Percentiles rank a stretch among this genome's conserved stretches.
Evolutionary conservation across 2,329 filamentous ascomycete species (phyloP).

Genomic region (Lasiodiplodia theobromae): DNA sequence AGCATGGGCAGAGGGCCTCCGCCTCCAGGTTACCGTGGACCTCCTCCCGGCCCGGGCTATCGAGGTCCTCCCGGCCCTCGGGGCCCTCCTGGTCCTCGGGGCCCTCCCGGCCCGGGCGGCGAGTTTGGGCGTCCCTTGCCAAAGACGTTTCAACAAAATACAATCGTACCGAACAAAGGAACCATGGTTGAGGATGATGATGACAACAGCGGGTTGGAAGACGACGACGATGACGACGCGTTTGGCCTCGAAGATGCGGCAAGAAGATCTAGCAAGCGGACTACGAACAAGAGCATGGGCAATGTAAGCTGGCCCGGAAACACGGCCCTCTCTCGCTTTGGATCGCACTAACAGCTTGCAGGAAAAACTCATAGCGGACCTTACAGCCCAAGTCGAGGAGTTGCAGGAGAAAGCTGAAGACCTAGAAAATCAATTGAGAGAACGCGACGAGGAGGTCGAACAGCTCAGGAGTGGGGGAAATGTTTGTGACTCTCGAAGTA

Average conservation of each 20-base stretch:
- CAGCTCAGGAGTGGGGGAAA: constrained; percentile 61
- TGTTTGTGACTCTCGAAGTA: constrained; percentile 40
- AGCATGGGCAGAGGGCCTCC: constrained; percentile 52
- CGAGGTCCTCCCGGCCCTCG: constrained; percentile 35
- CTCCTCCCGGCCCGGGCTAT: constrained; percentile 29
- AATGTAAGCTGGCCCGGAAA: constrained; percentile 30
- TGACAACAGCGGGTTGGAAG: constrained; percentile 65
- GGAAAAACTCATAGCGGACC: constrained; percentile 69
- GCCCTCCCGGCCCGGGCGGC: constrained; percentile 55
- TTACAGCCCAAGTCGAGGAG: constrained; percentile 77
- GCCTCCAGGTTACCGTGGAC: constrained; percentile 28
- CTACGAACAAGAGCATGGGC: constrained; percentile 53
- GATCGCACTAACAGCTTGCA: constrained; percentile 60
- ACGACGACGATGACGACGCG: constrained; percentile 62
- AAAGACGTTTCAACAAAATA: constrained; percentile 93
- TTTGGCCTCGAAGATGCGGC: constrained; percentile 65
- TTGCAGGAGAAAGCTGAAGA: constrained; percentile 75
- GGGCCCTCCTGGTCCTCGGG: constrained; percentile 28
- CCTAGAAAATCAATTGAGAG: constrained; percentile 72
- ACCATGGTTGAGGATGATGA: constrained; percentile 97
- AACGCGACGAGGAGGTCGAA: constrained; percentile 75
- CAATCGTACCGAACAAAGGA: constrained; percentile 96
- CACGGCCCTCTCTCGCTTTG: no score
- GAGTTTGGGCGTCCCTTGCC: constrained; percentile 79
- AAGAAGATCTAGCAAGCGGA: constrained; percentile 42